phyloP scores from a whole-genome alignment of 345 rosid species.

The Brassica cretica region DNA sequence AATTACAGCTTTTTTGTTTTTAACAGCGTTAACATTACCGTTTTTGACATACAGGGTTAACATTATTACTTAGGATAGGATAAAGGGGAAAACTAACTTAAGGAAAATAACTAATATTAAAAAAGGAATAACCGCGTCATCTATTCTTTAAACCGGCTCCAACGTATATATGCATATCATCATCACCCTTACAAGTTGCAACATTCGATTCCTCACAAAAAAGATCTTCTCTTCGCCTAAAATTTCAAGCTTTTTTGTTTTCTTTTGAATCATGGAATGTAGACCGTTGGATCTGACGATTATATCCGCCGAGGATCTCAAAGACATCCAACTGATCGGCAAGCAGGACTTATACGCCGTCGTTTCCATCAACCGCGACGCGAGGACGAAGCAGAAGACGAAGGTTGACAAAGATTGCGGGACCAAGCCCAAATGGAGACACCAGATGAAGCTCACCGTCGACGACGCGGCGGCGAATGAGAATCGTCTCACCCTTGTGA shows the following conservation, averaged over 20 bases:
- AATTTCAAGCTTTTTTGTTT: neutral
- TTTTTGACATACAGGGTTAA: neutral
- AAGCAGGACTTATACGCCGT: slow-evolving; percentile 65
- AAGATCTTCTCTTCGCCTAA: neutral
- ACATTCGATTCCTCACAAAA: neutral
- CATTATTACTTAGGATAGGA: neutral
- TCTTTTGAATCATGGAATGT: slow-evolving; percentile 49
- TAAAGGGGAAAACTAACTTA: neutral
- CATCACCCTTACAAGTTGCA: neutral
- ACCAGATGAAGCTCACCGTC: slow-evolving; percentile 51
- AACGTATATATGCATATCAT: neutral
- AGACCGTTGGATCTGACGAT: slow-evolving; percentile 56
- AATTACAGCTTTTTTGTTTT: neutral
- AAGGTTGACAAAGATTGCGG: slow-evolving; percentile 58
- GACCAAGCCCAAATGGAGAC: slow-evolving; percentile 57
- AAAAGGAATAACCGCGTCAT: no score
- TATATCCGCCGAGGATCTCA: slow-evolving; percentile 54
- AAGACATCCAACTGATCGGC: slow-evolving; percentile 52
- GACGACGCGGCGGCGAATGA: slow-evolving; percentile 48
- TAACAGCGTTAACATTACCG: neutral
- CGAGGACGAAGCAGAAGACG: slow-evolving; percentile 48
- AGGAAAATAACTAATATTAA: neutral
- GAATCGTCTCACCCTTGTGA: slow-evolving; percentile 39
- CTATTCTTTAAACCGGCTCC: slow-evolving; percentile 15
- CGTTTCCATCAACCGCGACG: slow-evolving; percentile 52